Evolutionary conservation across 495 filamentous ascomycete genomes (phyloP), one percentile per base, ranked within the genome.

Genomic region (Podospora sp.): DNA sequence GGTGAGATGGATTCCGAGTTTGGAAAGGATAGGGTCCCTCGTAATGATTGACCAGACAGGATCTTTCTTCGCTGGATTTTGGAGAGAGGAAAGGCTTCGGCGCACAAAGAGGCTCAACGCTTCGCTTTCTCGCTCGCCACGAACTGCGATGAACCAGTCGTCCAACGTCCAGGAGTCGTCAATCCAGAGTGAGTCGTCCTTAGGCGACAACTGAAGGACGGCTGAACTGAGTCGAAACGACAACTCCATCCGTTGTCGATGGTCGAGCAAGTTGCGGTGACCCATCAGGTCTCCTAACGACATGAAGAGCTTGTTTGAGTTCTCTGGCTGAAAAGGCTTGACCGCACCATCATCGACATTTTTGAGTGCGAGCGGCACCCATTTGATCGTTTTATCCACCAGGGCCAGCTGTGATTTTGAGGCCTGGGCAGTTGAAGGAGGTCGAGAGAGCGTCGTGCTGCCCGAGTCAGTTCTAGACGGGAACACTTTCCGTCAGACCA

Each of bases 1-100:
- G 6, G 68, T 57, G 22, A 73, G 61, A 25, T 57, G 55, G 20
- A 73, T 57, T 20, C 71, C 71, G 1, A 73, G 69, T 29, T 59
- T 61, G 20, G 63, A 53, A 8, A 73, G 65, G n/a, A 66, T 49
- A 1, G 68, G 65, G 21, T 73, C 71, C 25, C 60, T 46, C 7
- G 61, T 20, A 7, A 46, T n/a, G 8, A 68, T 53, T 26, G 14
- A 18, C 40, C 62, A 68, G 6, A 20, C 26, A 1, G 62, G 21
- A 1, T 20, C 55, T 8, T 22, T 12, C 27, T 65, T 58, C 8
- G 29, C 49, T 22, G 49, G 12, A 1, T 53, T 21, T 22, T 21
- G 61, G 22, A 5, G 4, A 1, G 36, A 14, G 25, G 6, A 21
- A 9, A 52, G 18, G 6, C 25, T 51, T 16, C 61, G 46, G n/a